phyloP scores from a whole-genome alignment of 1,284 basidiomycete genomes.

The Leccinum pseudoinsigne region DNA sequence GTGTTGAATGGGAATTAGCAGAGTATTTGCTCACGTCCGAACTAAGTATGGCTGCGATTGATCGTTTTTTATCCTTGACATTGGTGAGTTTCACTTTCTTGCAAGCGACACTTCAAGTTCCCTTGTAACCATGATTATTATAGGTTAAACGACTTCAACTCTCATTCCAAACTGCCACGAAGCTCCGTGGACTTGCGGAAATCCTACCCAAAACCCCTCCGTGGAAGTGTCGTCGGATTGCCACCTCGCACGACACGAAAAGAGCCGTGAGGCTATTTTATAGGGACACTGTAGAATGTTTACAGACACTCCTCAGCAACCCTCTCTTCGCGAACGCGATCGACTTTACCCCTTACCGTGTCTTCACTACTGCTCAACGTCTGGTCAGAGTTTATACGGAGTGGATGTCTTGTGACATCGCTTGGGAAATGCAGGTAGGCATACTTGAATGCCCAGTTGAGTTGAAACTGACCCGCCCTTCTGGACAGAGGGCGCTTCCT shows the following conservation, averaged over 20 bases:
- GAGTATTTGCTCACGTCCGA: not conserved
- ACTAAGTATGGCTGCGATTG: slow-evolving; percentile 4
- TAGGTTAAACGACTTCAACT: not conserved
- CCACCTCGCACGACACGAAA: not conserved
- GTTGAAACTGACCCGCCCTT: not conserved
- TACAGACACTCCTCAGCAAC: slow-evolving; percentile 2
- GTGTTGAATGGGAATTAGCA: slow-evolving; percentile 1
- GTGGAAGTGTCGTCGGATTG: slow-evolving; percentile 2
- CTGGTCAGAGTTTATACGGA: not conserved
- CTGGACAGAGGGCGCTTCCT: not conserved
- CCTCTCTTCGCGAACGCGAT: not conserved
- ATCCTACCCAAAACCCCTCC: slow-evolving; percentile 1
- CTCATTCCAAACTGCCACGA: not conserved
- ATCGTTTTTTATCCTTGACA: not conserved
- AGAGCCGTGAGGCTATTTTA: not conserved
- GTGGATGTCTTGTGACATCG: not conserved
- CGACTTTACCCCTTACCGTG: not conserved
- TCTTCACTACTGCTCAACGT: not conserved
- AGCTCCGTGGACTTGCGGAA: not conserved
- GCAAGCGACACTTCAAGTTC: not conserved
- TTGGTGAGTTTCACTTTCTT: not conserved
- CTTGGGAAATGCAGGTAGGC: slow-evolving; percentile 11
- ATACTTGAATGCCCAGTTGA: not conserved
- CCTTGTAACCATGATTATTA: not conserved
- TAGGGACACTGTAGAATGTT: not conserved